Base-by-base conservation (phyloP, 306 rosid genomes). In the Erythrophleum fordii region DNA sequence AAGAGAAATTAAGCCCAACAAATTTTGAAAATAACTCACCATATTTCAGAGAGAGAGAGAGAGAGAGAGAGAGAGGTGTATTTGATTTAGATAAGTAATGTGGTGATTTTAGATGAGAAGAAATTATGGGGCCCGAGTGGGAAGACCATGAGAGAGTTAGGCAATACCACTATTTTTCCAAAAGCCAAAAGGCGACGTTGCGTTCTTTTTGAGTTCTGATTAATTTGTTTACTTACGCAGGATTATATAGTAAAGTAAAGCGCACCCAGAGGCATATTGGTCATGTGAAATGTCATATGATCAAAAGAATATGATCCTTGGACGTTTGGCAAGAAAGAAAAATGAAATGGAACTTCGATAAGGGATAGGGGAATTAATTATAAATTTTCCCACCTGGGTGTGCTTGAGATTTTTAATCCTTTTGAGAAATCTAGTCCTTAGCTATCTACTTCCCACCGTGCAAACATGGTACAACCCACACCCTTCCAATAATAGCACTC, bases 241-340 rank as follows among this genome's bases (percentile, higher is more conserved):
- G 71, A 51, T 61, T 55, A 76, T 78, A 1, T 8, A 12, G n/a
- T 26, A 59, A 12, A 73, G 84, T 73, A 46, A 69, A 84, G 81
- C 85, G 88, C 97, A 92, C 92, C 80, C 31, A 76, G 74, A 90
- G 89, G 62, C 53, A 62, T 39, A 75, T 61, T 79, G 67, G 91
- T 81, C 74, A 83, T 75, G 28, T 78, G 68, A 0, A 13, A 7
- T 34, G 61, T 77, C 66, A 51, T 35, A 44, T 13, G 6, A 49
- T 67, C 56, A 72, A n/a, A 25, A 42, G 82, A 76, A 82, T 80
- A 75, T 80, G 81, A 77, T 85, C 76, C 83, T 71, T 70, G 73
- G 72, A 85, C 85, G 83, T 77, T 87, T 72, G 81, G 86, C 80
- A 76, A 60, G n/a, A 77, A 72, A 51, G 77, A 41, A 76, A 29